These are phyloP conservation scores for Candolleomyces aberdarensis DNA, from an alignment of 768 basidiomycete species.

Conservation along the genomic window DNA sequence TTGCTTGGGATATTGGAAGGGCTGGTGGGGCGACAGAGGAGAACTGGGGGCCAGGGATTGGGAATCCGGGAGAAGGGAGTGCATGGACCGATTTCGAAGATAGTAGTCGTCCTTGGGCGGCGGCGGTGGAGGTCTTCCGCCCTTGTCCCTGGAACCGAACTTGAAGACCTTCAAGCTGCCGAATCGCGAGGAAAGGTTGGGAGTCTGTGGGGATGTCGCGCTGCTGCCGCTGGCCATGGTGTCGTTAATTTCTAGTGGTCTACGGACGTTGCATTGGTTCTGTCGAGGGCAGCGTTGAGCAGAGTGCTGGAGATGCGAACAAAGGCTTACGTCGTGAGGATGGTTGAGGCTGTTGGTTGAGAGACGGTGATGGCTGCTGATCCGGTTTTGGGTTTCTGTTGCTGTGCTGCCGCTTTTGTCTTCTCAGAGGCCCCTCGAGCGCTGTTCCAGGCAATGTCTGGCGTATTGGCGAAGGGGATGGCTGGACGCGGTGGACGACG, in stretches of 20 bases:
- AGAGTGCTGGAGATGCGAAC: background rate
- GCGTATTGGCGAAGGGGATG: background rate
- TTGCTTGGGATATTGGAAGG: constrained; percentile 30
- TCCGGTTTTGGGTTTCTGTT: background rate
- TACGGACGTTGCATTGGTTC: background rate
- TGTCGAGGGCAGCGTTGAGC: background rate
- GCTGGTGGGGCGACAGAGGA: constrained; percentile 37
- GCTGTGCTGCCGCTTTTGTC: background rate
- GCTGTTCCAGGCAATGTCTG: background rate
- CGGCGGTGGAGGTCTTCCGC: constrained; percentile 46
- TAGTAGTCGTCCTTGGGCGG: constrained; percentile 66
- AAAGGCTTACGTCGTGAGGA: background rate
- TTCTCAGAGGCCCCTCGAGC: background rate
- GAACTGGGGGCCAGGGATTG: constrained; percentile 34
- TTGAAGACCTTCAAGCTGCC: constrained; percentile 34
- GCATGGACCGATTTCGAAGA: constrained; percentile 42
- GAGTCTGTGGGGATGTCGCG: constrained; percentile 18
- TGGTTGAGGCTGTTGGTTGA: background rate
- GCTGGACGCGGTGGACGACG: background rate
- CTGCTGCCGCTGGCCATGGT: constrained; percentile 25
- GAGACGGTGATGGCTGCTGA: background rate
- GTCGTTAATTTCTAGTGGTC: background rate
- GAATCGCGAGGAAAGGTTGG: constrained; percentile 25
- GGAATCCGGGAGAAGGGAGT: constrained; percentile 46
- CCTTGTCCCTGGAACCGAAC: constrained; percentile 23